A percentile compares a stretch with the other conserved stretches of the same genome.
These are phyloP conservation scores for Phoma sp. DNA, from an alignment of 2,329 filamentous ascomycete species.

Conservation along the genomic window DNA sequence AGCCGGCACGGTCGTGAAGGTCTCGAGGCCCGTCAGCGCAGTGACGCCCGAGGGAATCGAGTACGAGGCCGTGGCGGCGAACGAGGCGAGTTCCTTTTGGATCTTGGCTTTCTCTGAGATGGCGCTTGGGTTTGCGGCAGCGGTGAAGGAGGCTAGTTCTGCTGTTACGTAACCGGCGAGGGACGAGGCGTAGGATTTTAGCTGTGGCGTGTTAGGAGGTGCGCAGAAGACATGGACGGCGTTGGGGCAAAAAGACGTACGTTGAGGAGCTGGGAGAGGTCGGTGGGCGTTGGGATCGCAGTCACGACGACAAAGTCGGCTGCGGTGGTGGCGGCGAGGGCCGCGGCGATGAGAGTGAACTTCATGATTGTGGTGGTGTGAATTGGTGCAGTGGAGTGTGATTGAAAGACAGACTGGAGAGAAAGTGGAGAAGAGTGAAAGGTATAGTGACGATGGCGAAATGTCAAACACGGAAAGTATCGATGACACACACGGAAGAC, in stretches of 20 bases:
- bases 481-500: not conserved
- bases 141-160: conserved; percentile 22
- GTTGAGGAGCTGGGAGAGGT: conserved; percentile 24
- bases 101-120: conserved; percentile 23
- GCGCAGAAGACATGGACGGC: not conserved
- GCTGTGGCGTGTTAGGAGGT: conserved; percentile 10
- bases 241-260: conserved; percentile 11
- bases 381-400: not conserved
- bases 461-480: conserved; percentile 1
- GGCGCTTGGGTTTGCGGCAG: conserved; percentile 13
- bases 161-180: conserved; percentile 20
- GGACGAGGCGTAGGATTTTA: conserved; percentile 23
- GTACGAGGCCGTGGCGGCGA: conserved; percentile 29
- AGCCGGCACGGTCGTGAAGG: conserved; percentile 23
- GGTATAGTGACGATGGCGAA: not conserved
- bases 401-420: not conserved
- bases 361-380: conserved; percentile 22
- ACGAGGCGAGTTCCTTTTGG: conserved; percentile 26
- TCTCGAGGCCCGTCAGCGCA: conserved; percentile 18
- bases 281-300: conserved; percentile 19
- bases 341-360: conserved; percentile 24
- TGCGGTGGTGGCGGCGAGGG: conserved; percentile 22
- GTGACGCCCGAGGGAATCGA: conserved; percentile 26
- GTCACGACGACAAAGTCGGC: conserved; percentile 34
- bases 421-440: not conserved